Base-by-base conservation (phyloP, 1,284 basidiomycete genomes). In the Ganoderma lucidum region DNA sequence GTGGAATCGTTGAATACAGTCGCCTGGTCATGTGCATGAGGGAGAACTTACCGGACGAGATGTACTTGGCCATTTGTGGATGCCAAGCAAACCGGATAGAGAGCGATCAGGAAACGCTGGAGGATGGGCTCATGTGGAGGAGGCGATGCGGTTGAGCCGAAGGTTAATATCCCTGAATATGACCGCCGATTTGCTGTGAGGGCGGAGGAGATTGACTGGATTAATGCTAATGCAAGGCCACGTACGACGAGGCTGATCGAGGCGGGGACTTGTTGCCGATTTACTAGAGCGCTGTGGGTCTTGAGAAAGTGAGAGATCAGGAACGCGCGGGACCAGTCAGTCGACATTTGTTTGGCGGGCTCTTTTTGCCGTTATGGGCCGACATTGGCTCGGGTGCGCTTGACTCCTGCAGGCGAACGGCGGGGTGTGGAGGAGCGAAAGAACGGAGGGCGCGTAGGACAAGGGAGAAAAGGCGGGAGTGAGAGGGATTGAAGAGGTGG, bases 181-280 rank as follows among this genome's bases (percentile, higher is more conserved):
- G 48, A 51, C 28, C 23, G 53, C 30, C 19, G 53, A 32, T 14
- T 55, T 55, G 53, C 14, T 9, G 51, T 4, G 28, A 55, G 51
- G 14, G 15, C 15, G 53, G 53, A 35, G 23, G 53, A 32, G 30
- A 17, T 35, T 32, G n/a, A 28, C 23, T 51, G 48, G 48, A 51
- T 51, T 56, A 56, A 56, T 56, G 30, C 28, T 56, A 56, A 56
- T 56, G 30, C 53, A 23, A 48, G 17, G 17, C 42, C 10, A n/a
- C 9, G 12, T 12, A n/a, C 9, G 28, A 55, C 15, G 53, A 56
- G 28, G 51, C 23, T 28, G 51, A 53, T 15, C 28, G 51, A 53
- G 53, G 30, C 53, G 53, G 53, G 30, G 53, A 35, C 15, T 17
- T 9, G 30, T 23, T 32, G 53, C 53, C 53, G 53, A 35, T 51